Percentiles rank a stretch among this genome's conserved stretches.
These are phyloP conservation scores for Penicillium arizonense DNA, from an alignment of 495 filamentous ascomycete species.

Conservation along the genomic window DNA sequence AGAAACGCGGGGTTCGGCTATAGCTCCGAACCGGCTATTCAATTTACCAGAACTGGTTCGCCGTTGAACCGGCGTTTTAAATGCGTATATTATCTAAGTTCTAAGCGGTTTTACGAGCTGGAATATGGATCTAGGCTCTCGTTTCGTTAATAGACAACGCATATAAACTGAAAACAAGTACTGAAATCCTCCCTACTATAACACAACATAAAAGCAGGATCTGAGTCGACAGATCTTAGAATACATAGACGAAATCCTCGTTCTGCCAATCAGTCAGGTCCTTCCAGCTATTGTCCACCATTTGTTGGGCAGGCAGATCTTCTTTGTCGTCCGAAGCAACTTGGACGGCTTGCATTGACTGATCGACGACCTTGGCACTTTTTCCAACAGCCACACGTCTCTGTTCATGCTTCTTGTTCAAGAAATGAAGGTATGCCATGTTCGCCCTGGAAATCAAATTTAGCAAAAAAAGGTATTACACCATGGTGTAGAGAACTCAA, in stretches of 20 bases:
- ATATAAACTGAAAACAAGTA: too few relatives aligned
- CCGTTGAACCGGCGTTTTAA: neutral
- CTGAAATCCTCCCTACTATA: neutral
- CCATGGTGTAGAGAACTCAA: constrained; percentile 21
- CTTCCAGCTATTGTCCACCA: constrained; percentile 48
- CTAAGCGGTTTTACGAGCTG: too few relatives aligned
- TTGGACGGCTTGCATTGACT: constrained; percentile 40
- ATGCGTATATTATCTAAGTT: neutral
- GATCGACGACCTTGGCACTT: constrained; percentile 35
- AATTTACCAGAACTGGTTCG: neutral
- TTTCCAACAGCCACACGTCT: constrained; percentile 51
- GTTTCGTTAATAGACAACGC: neutral
- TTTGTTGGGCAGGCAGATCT: constrained; percentile 36
- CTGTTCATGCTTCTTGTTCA: constrained; percentile 53
- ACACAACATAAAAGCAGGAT: neutral
- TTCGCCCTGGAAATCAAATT: constrained; percentile 28
- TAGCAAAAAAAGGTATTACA: neutral
- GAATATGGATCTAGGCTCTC: neutral
- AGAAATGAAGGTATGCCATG: constrained; percentile 40
- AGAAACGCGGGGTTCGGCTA: constrained; percentile 31
- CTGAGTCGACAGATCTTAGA: constrained; percentile 26
- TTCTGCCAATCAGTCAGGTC: constrained; percentile 55
- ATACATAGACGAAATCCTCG: constrained; percentile 61
- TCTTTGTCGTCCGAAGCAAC: constrained; percentile 40
- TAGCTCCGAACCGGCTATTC: constrained; percentile 18